These are phyloP conservation scores for Coemansia sp. DNA, from an alignment of 192 early-diverging fungal genomes.

Conservation along the genomic window DNA sequence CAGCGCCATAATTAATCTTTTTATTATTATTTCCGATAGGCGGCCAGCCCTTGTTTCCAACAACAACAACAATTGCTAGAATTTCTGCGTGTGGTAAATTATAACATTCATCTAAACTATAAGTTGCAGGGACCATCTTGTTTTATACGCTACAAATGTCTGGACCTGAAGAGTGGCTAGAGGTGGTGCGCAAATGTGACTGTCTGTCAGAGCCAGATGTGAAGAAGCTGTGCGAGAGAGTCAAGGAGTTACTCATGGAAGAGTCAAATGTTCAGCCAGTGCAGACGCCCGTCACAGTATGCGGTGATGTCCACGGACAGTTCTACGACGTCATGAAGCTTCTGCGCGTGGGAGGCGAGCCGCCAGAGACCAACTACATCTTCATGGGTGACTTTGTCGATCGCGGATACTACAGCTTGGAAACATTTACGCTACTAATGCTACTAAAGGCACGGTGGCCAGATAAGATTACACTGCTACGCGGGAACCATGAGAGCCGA, in stretches of 20 bases:
- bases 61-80: background rate
- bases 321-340: constrained; percentile 96
- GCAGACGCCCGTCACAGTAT: constrained; percentile 92
- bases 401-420: constrained; percentile 95
- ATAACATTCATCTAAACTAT: background rate
- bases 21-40: no score
- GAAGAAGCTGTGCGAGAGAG: constrained; percentile 97
- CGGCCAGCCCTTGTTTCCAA: no score
- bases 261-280: constrained; percentile 99
- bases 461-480: constrained; percentile 90
- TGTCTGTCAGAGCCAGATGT: constrained; percentile 93
- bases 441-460: constrained; percentile 95
- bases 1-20: no score
- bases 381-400: constrained; percentile 99
- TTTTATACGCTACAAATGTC: constrained; percentile 24
- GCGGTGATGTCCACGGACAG: constrained; percentile 98
- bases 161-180: constrained; percentile 96
- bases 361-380: constrained; percentile 92
- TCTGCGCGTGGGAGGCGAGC: constrained; percentile 92
- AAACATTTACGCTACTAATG: constrained; percentile 92
- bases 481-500: constrained; percentile 95
- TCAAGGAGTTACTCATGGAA: constrained; percentile 96
- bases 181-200: constrained; percentile 86
- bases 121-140: background rate
- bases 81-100: background rate